phyloP scores from a whole-genome alignment of 371 early-diverging fungal genomes.

The Smittium mucronatum region DNA sequence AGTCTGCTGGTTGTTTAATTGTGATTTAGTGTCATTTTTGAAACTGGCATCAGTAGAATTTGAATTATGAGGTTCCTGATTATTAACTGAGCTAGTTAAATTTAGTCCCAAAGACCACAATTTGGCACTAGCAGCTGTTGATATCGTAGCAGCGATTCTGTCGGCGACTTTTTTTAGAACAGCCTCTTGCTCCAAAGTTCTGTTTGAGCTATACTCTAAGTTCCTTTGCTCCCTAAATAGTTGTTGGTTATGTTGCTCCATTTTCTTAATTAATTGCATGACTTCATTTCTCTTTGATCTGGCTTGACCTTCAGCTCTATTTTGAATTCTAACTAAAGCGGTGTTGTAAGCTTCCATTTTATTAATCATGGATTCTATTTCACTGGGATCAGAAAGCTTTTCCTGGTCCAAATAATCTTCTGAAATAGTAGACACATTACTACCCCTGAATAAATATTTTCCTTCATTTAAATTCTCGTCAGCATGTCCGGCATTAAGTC shows the following conservation, averaged over 20 bases:
- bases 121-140: slow-evolving; percentile 7
- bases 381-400: neutral
- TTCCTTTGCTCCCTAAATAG: slow-evolving; percentile 2
- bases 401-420: neutral
- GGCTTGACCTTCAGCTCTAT: slow-evolving; percentile 4
- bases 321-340: slow-evolving; percentile 7
- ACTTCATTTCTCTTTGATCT: slow-evolving; percentile 1
- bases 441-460: too few relatives aligned
- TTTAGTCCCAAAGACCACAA: slow-evolving; percentile 6
- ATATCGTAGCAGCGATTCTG: slow-evolving; percentile 4
- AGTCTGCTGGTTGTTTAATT: too few relatives aligned
- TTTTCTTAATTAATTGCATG: slow-evolving; percentile 3
- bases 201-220: neutral
- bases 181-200: slow-evolving; percentile 1
- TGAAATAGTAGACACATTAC: neutral
- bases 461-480: too few relatives aligned
- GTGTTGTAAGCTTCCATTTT: slow-evolving; percentile 10
- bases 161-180: slow-evolving; percentile 1
- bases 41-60: too few relatives aligned
- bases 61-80: too few relatives aligned
- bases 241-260: slow-evolving; percentile 9
- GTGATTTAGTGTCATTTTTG: too few relatives aligned
- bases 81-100: neutral
- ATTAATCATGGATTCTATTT: slow-evolving; percentile 5
- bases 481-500: neutral